phyloP scores from a whole-genome alignment of 108 stramenopile genomes.

The Skeletonema marinoi region DNA sequence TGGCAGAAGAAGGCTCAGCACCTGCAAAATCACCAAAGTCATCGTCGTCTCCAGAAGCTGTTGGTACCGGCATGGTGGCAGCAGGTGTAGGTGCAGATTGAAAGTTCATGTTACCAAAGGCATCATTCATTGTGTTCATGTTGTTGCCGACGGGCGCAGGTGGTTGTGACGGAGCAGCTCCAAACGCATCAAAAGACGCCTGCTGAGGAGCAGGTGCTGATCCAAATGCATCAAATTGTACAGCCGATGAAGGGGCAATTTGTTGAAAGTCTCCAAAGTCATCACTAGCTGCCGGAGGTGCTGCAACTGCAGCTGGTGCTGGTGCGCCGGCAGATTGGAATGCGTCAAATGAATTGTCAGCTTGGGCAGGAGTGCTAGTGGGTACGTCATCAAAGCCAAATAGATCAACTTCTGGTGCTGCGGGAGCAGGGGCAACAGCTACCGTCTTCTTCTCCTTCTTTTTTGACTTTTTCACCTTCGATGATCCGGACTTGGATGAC shows the following conservation, averaged over 20 bases:
- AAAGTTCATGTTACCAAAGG: constrained; percentile 46
- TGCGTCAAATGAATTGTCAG: constrained; percentile 43
- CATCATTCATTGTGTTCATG: constrained; percentile 50
- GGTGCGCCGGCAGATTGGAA: constrained; percentile 29
- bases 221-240: constrained; percentile 68
- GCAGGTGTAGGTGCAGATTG: constrained; percentile 10
- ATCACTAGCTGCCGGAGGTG: constrained; percentile 31
- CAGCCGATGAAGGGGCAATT: constrained; percentile 34
- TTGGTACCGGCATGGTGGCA: constrained; percentile 1
- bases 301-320: constrained; percentile 12
- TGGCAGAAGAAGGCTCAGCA: constrained; percentile 46
- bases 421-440: constrained; percentile 24
- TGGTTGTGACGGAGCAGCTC: constrained; percentile 9
- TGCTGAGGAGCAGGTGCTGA: constrained; percentile 25
- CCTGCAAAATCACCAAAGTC: constrained; percentile 75
- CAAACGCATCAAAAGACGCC: constrained; percentile 72
- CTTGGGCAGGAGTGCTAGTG: constrained; percentile 39
- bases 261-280: constrained; percentile 54
- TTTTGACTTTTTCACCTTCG: constrained; percentile 77
- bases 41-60: constrained; percentile 52
- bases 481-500: constrained; percentile 59
- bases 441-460: constrained; percentile 65
- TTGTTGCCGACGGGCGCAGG: not conserved
- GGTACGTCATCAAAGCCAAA: constrained; percentile 63
- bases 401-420: constrained; percentile 65